Percentiles rank a stretch among this genome's conserved stretches.
These are phyloP conservation scores for Sporisorium scitamineum DNA, from an alignment of 1,284 basidiomycete genomes.

Conservation along the genomic window DNA sequence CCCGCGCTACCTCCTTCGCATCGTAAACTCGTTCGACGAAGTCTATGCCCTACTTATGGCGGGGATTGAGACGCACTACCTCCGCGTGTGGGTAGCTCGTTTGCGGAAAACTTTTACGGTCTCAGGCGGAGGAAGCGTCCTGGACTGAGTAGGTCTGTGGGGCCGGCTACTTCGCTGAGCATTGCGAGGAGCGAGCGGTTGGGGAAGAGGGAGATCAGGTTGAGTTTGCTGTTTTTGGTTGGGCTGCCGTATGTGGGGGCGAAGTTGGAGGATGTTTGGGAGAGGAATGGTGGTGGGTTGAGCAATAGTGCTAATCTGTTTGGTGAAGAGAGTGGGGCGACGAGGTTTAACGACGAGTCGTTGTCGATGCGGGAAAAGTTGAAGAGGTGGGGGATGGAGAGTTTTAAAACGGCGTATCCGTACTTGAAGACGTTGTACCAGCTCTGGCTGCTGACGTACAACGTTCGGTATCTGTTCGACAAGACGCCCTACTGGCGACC, in stretches of 20 bases:
- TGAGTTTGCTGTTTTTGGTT: constrained; percentile 73
- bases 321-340: constrained; percentile 38
- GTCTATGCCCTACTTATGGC: constrained; percentile 90
- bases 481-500: constrained; percentile 88
- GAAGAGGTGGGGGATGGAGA: constrained; percentile 3
- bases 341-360: constrained; percentile 8
- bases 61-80: constrained; percentile 89
- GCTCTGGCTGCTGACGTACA: constrained; percentile 80
- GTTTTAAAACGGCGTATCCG: constrained; percentile 76
- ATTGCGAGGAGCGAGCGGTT: constrained; percentile 42
- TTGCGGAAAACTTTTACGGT: constrained; percentile 93
- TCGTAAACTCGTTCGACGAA: constrained; percentile 96
- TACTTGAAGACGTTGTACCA: constrained; percentile 83
- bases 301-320: constrained; percentile 74
- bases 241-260: constrained; percentile 89
- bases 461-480: constrained; percentile 91
- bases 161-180: constrained; percentile 16
- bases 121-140: constrained; percentile 81
- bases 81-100: constrained; percentile 84
- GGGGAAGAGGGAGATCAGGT: constrained; percentile 36
- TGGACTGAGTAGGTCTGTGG: constrained; percentile 64
- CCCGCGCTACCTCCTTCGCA: constrained; percentile 88
- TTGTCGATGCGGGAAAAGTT: background rate
- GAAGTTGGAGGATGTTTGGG: constrained; percentile 89
- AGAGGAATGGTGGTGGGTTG: constrained; percentile 85